These are phyloP conservation scores for Blastobotrys petasosporus DNA, from an alignment of 1,139 yeast genomes.

Conservation along the genomic window DNA sequence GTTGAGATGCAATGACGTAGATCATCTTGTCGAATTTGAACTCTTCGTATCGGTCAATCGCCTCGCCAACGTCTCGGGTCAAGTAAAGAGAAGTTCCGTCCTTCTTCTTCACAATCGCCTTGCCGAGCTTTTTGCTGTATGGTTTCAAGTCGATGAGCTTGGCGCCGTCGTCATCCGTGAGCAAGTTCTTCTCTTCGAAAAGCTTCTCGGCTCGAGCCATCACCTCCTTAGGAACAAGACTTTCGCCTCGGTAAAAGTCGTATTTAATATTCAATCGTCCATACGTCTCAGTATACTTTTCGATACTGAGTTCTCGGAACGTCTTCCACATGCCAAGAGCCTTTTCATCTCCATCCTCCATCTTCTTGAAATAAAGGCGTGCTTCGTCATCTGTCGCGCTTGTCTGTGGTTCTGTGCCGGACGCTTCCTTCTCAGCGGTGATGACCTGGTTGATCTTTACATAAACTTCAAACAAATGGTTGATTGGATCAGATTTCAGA, in stretches of 20 bases:
- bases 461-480: conserved; percentile 91
- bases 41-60: conserved; percentile 78
- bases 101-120: conserved; percentile 86
- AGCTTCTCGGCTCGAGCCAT: conserved; percentile 62
- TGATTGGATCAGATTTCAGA: conserved; percentile 74
- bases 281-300: conserved; percentile 78
- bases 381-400: conserved; percentile 71
- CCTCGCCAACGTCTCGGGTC: conserved; percentile 97
- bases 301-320: conserved; percentile 86
- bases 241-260: conserved; percentile 91
- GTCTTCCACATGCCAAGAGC: conserved; percentile 78
- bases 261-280: conserved; percentile 85
- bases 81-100: conserved; percentile 94
- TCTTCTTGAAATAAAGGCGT: conserved; percentile 75
- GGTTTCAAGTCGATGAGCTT: conserved; percentile 77
- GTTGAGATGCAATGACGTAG: conserved; percentile 93
- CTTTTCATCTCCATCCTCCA: conserved; percentile 90
- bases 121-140: conserved; percentile 89
- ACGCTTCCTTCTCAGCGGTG: conserved; percentile 63
- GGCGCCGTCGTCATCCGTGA: conserved; percentile 90
- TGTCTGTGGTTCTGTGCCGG: conserved; percentile 31
- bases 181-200: conserved; percentile 62
- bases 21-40: conserved; percentile 93
- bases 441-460: conserved; percentile 81
- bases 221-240: conserved; percentile 73